These are phyloP conservation scores for Trichoderma gamsii DNA, from an alignment of 495 filamentous ascomycete species.

Conservation along the genomic window DNA sequence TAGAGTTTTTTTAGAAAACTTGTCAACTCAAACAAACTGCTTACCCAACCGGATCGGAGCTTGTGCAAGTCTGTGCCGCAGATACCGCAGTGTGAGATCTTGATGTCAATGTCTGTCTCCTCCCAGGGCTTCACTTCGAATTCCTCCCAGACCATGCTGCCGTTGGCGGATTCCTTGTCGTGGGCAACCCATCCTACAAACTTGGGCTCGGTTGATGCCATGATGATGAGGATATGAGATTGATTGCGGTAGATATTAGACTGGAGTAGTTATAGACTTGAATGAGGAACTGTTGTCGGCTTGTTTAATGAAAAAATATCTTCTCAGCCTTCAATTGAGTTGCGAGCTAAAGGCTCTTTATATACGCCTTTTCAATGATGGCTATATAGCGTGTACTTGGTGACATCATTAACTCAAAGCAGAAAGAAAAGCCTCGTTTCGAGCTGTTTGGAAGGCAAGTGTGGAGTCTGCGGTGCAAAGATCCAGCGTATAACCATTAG, in stretches of 20 bases:
- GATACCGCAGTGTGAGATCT: conserved; percentile 49
- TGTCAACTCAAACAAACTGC: conserved; percentile 42
- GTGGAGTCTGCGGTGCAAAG: neutral
- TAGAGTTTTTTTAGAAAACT: neutral
- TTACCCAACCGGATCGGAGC: conserved; percentile 50
- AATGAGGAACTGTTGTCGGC: too few species aligned
- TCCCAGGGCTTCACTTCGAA: conserved; percentile 54
- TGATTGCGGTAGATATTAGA: neutral
- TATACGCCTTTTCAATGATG: neutral
- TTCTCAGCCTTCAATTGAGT: too few species aligned
- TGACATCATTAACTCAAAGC: neutral
- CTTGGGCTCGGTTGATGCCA: conserved; percentile 31
- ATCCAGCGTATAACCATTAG: neutral
- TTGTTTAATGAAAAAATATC: too few species aligned
- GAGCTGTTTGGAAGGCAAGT: neutral
- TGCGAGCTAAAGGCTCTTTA: neutral
- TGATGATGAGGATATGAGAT: neutral
- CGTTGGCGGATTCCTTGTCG: conserved; percentile 50
- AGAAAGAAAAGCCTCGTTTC: neutral
- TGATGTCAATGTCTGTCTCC: conserved; percentile 53
- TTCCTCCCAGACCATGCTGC: conserved; percentile 62
- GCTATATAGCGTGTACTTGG: neutral
- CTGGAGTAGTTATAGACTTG: neutral
- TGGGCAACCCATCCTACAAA: conserved; percentile 81
- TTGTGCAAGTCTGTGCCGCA: conserved; percentile 55